Evolutionary conservation across 2,329 filamentous ascomycete species (phyloP).

Genomic region (Teratosphaeria pseudoeucalypti): DNA sequence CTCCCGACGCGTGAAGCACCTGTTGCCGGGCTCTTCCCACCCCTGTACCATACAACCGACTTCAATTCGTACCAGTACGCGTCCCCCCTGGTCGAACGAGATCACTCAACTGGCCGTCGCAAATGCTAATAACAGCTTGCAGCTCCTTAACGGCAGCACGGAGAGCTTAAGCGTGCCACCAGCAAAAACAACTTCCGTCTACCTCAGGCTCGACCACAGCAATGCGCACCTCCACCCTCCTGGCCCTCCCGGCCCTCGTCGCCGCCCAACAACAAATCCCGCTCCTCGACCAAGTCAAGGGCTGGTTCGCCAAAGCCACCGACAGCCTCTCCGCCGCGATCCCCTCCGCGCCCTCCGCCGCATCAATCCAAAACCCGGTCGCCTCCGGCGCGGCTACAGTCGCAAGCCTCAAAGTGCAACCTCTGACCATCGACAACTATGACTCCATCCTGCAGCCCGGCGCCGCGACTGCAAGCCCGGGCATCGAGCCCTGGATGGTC

Average conservation of each 20-base stretch:
- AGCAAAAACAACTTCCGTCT: neutral
- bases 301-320: slow-evolving; percentile 45
- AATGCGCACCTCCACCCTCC: slow-evolving; percentile 43
- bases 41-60: neutral
- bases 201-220: slow-evolving; percentile 8
- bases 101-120: neutral
- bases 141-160: neutral
- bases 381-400: slow-evolving; percentile 40
- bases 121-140: neutral
- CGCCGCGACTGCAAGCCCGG: slow-evolving; percentile 44
- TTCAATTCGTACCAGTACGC: neutral
- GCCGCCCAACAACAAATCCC: slow-evolving; percentile 49
- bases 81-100: neutral
- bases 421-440: slow-evolving; percentile 61
- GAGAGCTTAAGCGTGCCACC: neutral
- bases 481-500: slow-evolving; percentile 66
- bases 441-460: slow-evolving; percentile 56
- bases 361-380: slow-evolving; percentile 33
- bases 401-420: slow-evolving; percentile 43
- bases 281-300: slow-evolving; percentile 46
- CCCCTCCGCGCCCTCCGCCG: slow-evolving; percentile 25
- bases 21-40: neutral
- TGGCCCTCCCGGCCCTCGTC: slow-evolving; percentile 42
- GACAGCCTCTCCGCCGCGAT: slow-evolving; percentile 44
- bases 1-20: neutral